Conservation (phyloP, 306 rosid species). For the Adenanthera pavonina region DNA sequence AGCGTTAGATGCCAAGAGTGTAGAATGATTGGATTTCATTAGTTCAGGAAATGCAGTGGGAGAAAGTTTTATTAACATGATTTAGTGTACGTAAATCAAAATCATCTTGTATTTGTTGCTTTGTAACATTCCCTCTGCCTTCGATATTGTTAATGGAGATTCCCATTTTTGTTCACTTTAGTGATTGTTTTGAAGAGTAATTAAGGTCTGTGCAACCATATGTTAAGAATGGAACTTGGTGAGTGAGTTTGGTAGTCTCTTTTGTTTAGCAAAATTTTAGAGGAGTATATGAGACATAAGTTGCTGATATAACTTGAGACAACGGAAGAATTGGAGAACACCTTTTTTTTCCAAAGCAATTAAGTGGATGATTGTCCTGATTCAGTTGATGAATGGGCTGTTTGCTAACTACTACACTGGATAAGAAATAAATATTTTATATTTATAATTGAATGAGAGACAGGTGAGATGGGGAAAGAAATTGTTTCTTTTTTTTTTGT, state of each 20-base stretch:
- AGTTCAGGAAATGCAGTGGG: neutral
- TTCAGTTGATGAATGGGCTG: constrained; percentile 3
- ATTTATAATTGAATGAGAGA: no score
- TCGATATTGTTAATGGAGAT: neutral
- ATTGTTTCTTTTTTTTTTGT: no score
- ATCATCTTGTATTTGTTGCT: constrained; percentile 7
- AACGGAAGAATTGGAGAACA: neutral
- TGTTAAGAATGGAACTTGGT: neutral
- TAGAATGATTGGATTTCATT: neutral
- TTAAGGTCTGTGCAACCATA: neutral
- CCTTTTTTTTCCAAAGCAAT: constrained; percentile 6
- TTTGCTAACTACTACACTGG: no score
- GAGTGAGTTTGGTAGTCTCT: constrained; percentile 24
- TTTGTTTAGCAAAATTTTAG: constrained; percentile 2
- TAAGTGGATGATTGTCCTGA: constrained; percentile 25
- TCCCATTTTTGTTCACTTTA: neutral
- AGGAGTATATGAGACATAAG: neutral
- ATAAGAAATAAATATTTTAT: no score
- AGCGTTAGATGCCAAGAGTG: neutral
- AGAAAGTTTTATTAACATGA: neutral
- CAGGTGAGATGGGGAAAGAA: no score
- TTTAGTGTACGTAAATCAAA: constrained; percentile 24
- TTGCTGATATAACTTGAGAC: neutral
- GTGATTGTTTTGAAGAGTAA: neutral
- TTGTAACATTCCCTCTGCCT: neutral